A percentile compares a stretch with the other conserved stretches of the same genome.
Evolutionary conservation across 148 eudicot genomes (phyloP).

Genomic region (Amaranthus hypochondriacus): DNA sequence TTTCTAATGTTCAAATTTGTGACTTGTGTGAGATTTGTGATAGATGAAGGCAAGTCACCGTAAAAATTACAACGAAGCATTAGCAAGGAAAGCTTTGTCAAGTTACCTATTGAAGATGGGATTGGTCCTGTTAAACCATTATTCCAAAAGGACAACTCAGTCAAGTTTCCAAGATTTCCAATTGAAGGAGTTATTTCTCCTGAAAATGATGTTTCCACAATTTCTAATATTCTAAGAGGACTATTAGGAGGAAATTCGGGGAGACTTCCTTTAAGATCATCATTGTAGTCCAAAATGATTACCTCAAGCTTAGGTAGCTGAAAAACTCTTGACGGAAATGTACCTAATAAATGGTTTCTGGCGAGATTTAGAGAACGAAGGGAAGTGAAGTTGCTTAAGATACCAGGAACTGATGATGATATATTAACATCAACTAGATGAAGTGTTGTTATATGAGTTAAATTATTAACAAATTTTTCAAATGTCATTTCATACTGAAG

Average conservation of each 20-base stretch:
- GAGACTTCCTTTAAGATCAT: slow-evolving; percentile 17
- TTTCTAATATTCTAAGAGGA: slow-evolving; percentile 1
- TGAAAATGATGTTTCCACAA: slow-evolving; percentile 14
- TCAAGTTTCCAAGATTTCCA: too few species aligned
- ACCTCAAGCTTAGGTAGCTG: slow-evolving; percentile 24
- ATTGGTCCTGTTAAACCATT: slow-evolving; percentile 18
- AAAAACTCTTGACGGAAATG: slow-evolving; percentile 17
- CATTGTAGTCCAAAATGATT: slow-evolving; percentile 15
- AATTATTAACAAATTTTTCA: slow-evolving; percentile 15
- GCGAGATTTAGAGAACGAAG: neutral
- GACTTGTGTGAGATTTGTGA: slow-evolving; percentile 16
- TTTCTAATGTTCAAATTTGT: neutral
- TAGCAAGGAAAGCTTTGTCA: slow-evolving; percentile 15
- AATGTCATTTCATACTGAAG: slow-evolving; percentile 1
- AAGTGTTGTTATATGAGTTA: slow-evolving; percentile 15
- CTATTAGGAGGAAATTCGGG: slow-evolving; percentile 22
- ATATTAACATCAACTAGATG: slow-evolving; percentile 13
- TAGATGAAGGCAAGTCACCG: neutral
- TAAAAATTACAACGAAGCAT: slow-evolving; percentile 3
- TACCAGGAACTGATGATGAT: slow-evolving; percentile 25
- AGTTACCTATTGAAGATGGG: slow-evolving; percentile 19
- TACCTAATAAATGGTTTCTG: slow-evolving; percentile 15
- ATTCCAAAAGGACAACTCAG: neutral
- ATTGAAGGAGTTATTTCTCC: slow-evolving; percentile 20
- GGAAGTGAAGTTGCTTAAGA: slow-evolving; percentile 16